Base-by-base conservation (phyloP, 108 stramenopile genomes). In the Skeletonema menzelii region DNA sequence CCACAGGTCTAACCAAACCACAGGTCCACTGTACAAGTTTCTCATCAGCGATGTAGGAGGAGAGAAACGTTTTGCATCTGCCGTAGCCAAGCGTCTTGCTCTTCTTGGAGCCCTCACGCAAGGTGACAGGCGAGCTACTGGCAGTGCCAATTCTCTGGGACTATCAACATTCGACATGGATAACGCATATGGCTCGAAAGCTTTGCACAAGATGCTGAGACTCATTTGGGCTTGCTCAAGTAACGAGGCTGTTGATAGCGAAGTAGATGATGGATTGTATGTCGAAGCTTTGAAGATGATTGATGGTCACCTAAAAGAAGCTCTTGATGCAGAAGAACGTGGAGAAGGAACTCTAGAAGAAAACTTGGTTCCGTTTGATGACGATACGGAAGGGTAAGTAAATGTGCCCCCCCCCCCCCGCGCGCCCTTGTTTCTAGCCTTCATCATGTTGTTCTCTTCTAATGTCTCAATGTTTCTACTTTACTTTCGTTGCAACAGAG, bases 41-140 rank as follows among this genome's bases (percentile, higher is more conserved):
- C 56, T 84, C 14, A 67, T 84, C 44, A 83, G 75, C 28, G 77
- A 84, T 56, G 67, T 87, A 0, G 89, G 89, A 32, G 91, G 89
- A 17, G 91, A 92, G 56, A 77, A 57, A 22, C 79, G 89, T 4
- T 92, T 92, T 56, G 83, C 86, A 3, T 63, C 88, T n/a, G 88
- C 89, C 1, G 91, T 92, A 31, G 87, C 89, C 8, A 84, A 73
- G 63, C 82, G 88, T 2, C 76, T 92, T 38, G 86, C 82, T 31
- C 70, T 73, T 11, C 80, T 92, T 7, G 91, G 91, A 6, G 91
- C 91, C 0, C 80, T 92, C 5, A 87, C 87, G 0, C 88, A 91
- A 60, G 91, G 87, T 20, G 85, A 88, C 28, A 76, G 85, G 11
- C 68, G 87, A 11, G 87, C 87, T n/a, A 76, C 70, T 38, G 80